Evolutionary conservation across 257 asterid genomes (phyloP), one percentile per base, ranked within the genome.

Genomic region (Nicotiana attenuata): DNA sequence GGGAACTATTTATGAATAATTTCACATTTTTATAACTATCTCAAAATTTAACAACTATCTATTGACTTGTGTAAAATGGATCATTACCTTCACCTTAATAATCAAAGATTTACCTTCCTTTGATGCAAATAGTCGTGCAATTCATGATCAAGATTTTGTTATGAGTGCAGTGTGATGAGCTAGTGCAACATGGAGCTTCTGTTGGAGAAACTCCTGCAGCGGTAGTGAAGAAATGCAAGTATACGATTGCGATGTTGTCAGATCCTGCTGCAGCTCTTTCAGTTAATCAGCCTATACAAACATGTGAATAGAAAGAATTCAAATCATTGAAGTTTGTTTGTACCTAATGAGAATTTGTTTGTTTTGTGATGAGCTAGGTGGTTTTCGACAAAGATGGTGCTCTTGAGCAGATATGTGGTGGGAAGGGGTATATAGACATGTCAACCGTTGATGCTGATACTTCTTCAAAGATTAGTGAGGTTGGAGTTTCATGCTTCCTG

Each of bases 391-490:
- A 95, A 91, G 89, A 82, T 85, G 99, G 99, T 73, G 97, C 92
- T 68, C 92, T 95, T 83, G 99, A 90, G 88, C 90, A 90, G 87
- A 91, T 95, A 52, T 83, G 93, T 81, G 83, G 87, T 22, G 99
- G 95, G 73, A 95, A 95, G 92, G 91, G 97, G 61, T 95, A 95
- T 84, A 91, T 95, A 82, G 98, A 95, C 89, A 95, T 95, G 99
- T 95, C 99, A 85, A 95, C 99, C 10, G 99, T 95, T 82, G 99
- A 93, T 91, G 96, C 97, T 33, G 97, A 95, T 89, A 92, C 99
- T 59, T 93, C 99, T 20, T 89, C 94, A 41, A 91, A 88, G 90
- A 95, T 95, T 88, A 89, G 90, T 81, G 92, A 91, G 99, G 99
- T 95, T 69, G 38, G 38, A 10, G 13, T 69, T 20, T 31, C 29